Conservation (phyloP, 1,139 yeast species). For the Zygosaccharomyces sapae region DNA sequence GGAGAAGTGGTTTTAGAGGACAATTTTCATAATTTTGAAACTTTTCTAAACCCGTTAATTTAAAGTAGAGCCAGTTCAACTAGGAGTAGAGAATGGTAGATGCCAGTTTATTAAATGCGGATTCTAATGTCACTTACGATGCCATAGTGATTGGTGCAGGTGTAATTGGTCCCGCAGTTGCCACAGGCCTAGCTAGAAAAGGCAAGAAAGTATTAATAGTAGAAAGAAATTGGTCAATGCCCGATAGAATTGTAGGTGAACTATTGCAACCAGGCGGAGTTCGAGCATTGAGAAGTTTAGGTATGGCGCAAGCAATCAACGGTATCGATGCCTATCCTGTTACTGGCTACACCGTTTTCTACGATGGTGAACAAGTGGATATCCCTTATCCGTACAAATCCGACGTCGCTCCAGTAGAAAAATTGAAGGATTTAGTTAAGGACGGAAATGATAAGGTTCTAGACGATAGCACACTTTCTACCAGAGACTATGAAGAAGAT, state of each 20-base stretch:
- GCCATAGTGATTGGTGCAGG: conserved; percentile 78
- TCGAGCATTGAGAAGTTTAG: conserved; percentile 72
- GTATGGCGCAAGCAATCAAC: conserved; percentile 75
- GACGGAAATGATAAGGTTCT: conserved; percentile 52
- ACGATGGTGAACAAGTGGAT: conserved; percentile 49
- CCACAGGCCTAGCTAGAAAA: conserved; percentile 84
- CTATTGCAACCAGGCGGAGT: conserved; percentile 94
- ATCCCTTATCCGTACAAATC: conserved; percentile 71
- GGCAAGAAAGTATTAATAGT: conserved; percentile 67
- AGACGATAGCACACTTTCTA: conserved; percentile 47
- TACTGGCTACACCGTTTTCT: conserved; percentile 77
- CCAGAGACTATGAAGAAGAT: conserved; percentile 55
- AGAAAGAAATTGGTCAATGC: conserved; percentile 87
- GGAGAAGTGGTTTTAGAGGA: not conserved
- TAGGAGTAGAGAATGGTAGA: conserved; percentile 12
- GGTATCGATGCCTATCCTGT: conserved; percentile 76
- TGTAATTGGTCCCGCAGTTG: conserved; percentile 90
- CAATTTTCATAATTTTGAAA: not conserved
- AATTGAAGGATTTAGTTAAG: conserved; percentile 52
- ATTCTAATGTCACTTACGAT: conserved; percentile 36
- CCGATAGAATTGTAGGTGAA: conserved; percentile 96
- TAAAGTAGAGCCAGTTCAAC: not conserved
- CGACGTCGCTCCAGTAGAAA: conserved; percentile 44
- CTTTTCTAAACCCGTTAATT: not conserved
- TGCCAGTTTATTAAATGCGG: conserved; percentile 28